Base-by-base conservation (phyloP, 305 asterid species). In the Rubia tinctorum region DNA sequence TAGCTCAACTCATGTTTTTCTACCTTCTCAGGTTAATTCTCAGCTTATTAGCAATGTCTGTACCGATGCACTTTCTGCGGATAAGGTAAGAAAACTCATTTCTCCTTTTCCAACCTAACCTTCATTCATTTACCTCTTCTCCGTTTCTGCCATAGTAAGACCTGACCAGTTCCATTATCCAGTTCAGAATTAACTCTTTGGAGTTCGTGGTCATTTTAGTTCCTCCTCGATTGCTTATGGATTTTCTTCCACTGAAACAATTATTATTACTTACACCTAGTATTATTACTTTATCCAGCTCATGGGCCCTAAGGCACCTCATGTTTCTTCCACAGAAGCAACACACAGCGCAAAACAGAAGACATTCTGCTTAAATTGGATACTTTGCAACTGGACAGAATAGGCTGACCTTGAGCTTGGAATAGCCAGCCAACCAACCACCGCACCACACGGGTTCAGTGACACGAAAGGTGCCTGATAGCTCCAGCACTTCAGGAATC, bases 41-140 rank as follows among this genome's bases (percentile, higher is more conserved):
- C 99, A 95, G 91, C 91, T 95, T 66, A 95, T 95, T 71, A 95
- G 99, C 88, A 95, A 95, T 85, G 93, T 95, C 45, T 95, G 99
- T 81, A 95, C 96, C 22, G 99, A 94, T 83, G 98, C 99, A 56
- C 93, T 94, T 71, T 94, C 99, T 30, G 98, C 98, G 27, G 98
- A 94, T 86, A 94, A 94, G 97, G 99, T 91, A 78, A 68, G 47
- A 61, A 61, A 66, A 56, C 49, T 69, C 73, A 22, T 71, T 68
- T 81, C 67, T 34, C 44, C 45, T 69, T 49, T n/a, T n/a, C n/a
- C n/a, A n/a, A 61, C 55, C 76, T 12, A 49, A 55, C 27, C 64
- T 74, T 67, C 70, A 49, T n/a, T n/a, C n/a, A n/a, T 61, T 77
- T 47, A 60, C 67, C 10, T 75, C 71, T 23, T 10, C 53, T 74